These are phyloP conservation scores for Wickerhamiella lipophila DNA, from an alignment of 805 yeast genomes.

Conservation along the genomic window DNA sequence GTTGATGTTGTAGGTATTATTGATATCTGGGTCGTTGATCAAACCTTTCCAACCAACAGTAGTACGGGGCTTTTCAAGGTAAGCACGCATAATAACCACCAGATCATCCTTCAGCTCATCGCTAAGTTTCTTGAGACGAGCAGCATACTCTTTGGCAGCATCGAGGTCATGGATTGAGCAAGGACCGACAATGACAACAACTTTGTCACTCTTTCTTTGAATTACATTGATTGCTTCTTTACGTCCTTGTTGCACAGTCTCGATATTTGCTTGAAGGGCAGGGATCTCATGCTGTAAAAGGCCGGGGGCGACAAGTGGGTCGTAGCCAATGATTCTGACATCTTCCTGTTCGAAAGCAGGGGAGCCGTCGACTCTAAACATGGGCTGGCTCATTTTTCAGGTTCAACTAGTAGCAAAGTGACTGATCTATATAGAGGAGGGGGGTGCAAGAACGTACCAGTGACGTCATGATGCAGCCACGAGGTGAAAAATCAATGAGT, in stretches of 20 bases:
- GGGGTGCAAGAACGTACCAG: too few relatives aligned
- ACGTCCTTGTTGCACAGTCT: constrained; percentile 66
- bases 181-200: constrained; percentile 85
- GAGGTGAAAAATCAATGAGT: neutral
- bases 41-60: constrained; percentile 99
- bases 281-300: constrained; percentile 77
- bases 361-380: constrained; percentile 25
- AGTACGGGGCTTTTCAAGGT: constrained; percentile 95
- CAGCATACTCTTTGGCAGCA: constrained; percentile 81
- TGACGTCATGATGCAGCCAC: neutral
- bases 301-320: constrained; percentile 89
- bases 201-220: constrained; percentile 65
- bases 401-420: neutral
- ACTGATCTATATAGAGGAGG: neutral
- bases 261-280: constrained; percentile 39
- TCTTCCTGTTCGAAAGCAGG: constrained; percentile 49
- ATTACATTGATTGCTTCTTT: constrained; percentile 64
- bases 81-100: constrained; percentile 89
- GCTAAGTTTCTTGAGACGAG: constrained; percentile 49
- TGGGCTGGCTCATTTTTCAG: constrained; percentile 21
- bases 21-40: constrained; percentile 91
- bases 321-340: constrained; percentile 60
- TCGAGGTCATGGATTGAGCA: constrained; percentile 90
- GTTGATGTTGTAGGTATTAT: constrained; percentile 85
- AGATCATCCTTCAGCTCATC: constrained; percentile 65